A percentile compares a stretch with the other conserved stretches of the same genome.
These are phyloP conservation scores for Floccularia luteovirens DNA, from an alignment of 768 basidiomycete genomes.

Conservation along the genomic window DNA sequence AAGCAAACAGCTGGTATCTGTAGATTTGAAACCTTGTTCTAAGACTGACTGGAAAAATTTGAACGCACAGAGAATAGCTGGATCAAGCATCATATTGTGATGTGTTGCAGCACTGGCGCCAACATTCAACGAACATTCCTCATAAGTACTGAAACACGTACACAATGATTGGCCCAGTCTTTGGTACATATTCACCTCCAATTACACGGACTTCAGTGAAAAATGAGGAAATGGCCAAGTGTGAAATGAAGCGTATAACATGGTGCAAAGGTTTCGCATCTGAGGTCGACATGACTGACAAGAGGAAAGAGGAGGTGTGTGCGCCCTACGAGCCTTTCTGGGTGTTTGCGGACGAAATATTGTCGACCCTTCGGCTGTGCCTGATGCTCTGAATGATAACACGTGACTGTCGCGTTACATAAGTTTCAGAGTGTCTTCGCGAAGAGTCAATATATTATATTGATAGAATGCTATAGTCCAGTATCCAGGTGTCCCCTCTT, in stretches of 20 bases:
- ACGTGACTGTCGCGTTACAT: too few relatives aligned
- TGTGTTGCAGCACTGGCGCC: constrained; percentile 68
- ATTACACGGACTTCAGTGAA: constrained; percentile 85
- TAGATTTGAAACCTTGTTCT: constrained; percentile 2
- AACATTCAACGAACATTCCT: not conserved
- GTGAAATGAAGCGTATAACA: constrained; percentile 62
- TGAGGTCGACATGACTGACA: constrained; percentile 18
- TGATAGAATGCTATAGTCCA: too few relatives aligned
- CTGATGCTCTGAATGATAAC: too few relatives aligned
- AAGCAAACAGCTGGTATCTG: constrained; percentile 63
- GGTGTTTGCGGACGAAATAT: too few relatives aligned
- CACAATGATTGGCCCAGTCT: constrained; percentile 88
- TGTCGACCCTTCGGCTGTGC: too few relatives aligned
- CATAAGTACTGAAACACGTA: constrained; percentile 32
- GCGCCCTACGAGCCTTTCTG: too few relatives aligned
- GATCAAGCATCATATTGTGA: constrained; percentile 95
- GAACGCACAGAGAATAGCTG: constrained; percentile 67
- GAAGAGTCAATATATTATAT: too few relatives aligned
- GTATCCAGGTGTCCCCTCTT: too few relatives aligned
- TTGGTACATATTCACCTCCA: constrained; percentile 83
- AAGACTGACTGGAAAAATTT: constrained; percentile 9
- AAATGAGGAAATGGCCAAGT: constrained; percentile 75
- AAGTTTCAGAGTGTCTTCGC: too few relatives aligned
- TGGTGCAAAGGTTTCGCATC: constrained; percentile 52
- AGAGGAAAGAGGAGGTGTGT: too few relatives aligned